Percentiles rank a stretch among this genome's conserved stretches.
Conservation (phyloP, 495 filamentous ascomycete genomes). For the Neurospora hispaniola region DNA sequence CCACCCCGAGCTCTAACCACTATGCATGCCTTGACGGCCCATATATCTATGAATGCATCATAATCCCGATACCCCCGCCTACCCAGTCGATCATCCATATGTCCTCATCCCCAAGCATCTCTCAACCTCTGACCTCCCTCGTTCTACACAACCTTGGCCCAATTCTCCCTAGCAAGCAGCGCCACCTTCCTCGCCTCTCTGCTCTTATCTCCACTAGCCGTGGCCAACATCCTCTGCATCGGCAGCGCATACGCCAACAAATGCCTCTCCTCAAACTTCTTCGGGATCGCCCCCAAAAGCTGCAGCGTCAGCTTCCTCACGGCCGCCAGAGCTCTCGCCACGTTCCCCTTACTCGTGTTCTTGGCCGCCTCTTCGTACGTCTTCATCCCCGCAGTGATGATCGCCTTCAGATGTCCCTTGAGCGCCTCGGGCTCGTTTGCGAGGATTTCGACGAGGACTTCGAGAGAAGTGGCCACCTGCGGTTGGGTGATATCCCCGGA, state of each 20-base stretch:
- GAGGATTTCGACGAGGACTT: slow-evolving; percentile 30
- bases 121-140: neutral
- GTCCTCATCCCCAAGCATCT: neutral
- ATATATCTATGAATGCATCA: neutral
- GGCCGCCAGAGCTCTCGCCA: neutral
- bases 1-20: neutral
- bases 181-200: slow-evolving; percentile 33
- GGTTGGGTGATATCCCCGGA: slow-evolving; percentile 10
- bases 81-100: neutral
- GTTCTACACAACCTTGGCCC: slow-evolving; percentile 20
- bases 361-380: slow-evolving; percentile 17
- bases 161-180: slow-evolving; percentile 29
- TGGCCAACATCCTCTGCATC: slow-evolving; percentile 29
- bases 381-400: slow-evolving; percentile 22
- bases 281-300: slow-evolving; percentile 28
- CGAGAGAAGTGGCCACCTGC: slow-evolving; percentile 23
- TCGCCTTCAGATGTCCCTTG: slow-evolving; percentile 24
- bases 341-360: slow-evolving; percentile 5
- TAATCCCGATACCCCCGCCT: no score
- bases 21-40: neutral
- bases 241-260: slow-evolving; percentile 23
- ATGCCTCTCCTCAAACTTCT: slow-evolving; percentile 29
- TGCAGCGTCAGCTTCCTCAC: slow-evolving; percentile 29
- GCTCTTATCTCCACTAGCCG: slow-evolving; percentile 34
- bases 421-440: slow-evolving; percentile 24